phyloP scores from a whole-genome alignment of 2,329 filamentous ascomycete genomes.

The Cryphonectria carpinicola region DNA sequence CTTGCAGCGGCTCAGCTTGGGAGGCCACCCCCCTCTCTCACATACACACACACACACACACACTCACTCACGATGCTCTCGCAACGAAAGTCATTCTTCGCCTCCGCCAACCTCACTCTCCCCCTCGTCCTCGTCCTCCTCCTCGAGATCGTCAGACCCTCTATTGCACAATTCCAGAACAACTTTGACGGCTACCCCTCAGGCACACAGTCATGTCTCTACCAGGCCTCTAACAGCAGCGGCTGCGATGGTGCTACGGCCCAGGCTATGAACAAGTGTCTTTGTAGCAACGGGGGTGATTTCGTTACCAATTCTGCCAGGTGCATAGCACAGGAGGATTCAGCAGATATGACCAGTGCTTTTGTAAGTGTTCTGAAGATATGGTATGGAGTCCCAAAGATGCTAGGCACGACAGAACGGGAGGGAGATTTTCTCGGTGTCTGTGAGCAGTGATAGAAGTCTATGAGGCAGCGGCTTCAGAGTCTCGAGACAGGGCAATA shows the following conservation, averaged over 20 bases:
- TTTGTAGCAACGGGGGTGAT: conserved; percentile 53
- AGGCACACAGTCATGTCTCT: conserved; percentile 48
- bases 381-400: not conserved
- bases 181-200: conserved; percentile 50
- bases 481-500: not conserved
- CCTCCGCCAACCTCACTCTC: conserved; percentile 26
- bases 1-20: not conserved
- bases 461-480: not conserved
- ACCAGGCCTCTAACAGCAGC: conserved; percentile 43
- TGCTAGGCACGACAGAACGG: not conserved
- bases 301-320: conserved; percentile 53
- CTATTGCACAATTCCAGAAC: conserved; percentile 37
- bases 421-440: not conserved
- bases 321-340: conserved; percentile 47
- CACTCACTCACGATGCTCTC: not conserved
- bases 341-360: conserved; percentile 44
- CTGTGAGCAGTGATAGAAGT: not conserved
- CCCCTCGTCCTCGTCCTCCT: conserved; percentile 37
- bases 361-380: conserved; percentile 33
- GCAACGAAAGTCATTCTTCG: conserved; percentile 1
- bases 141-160: conserved; percentile 30
- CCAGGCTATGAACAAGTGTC: conserved; percentile 50
- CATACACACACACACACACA: too few species aligned
- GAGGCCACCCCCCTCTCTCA: not conserved
- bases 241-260: conserved; percentile 47